Evolutionary conservation across 306 rosid genomes (phyloP).

Genomic region (Prunus fruticosa): DNA sequence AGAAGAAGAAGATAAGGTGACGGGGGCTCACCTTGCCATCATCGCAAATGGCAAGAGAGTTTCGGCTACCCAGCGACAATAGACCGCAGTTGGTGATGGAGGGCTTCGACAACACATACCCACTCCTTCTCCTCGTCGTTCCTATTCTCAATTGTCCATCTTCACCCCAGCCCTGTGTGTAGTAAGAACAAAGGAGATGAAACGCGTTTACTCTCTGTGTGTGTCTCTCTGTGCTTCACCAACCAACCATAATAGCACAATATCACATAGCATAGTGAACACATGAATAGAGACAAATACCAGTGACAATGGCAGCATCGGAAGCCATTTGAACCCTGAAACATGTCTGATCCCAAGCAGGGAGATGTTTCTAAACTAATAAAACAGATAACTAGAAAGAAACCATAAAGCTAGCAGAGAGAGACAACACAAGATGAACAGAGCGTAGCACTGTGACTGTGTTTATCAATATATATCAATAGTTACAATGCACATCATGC

Average conservation of each 20-base stretch:
- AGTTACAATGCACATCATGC: no score
- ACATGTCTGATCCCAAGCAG: no score
- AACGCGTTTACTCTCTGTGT: not conserved
- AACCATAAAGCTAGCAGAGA: not conserved
- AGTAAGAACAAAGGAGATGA: not conserved
- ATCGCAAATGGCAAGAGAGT: slow-evolving; percentile 81
- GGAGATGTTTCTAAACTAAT: not conserved
- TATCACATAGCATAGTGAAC: no score
- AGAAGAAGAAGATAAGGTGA: not conserved
- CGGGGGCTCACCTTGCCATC: slow-evolving; percentile 70
- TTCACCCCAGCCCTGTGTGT: slow-evolving; percentile 87
- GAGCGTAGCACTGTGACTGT: not conserved
- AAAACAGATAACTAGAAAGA: no score
- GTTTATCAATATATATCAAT: no score
- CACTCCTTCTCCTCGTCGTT: slow-evolving; percentile 71
- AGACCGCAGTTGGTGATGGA: slow-evolving; percentile 49
- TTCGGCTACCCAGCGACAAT: slow-evolving; percentile 95
- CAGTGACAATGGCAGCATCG: slow-evolving; percentile 1
- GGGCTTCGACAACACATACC: slow-evolving; percentile 57
- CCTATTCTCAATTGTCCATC: slow-evolving; percentile 87
- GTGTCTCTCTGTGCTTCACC: not conserved
- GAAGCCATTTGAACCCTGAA: not conserved
- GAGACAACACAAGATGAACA: not conserved
- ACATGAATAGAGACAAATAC: no score
- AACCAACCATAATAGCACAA: not conserved